Percentiles rank a stretch among this genome's conserved stretches.
phyloP scores from a whole-genome alignment of 441 rosid species.

The Aquilaria agallochum region DNA sequence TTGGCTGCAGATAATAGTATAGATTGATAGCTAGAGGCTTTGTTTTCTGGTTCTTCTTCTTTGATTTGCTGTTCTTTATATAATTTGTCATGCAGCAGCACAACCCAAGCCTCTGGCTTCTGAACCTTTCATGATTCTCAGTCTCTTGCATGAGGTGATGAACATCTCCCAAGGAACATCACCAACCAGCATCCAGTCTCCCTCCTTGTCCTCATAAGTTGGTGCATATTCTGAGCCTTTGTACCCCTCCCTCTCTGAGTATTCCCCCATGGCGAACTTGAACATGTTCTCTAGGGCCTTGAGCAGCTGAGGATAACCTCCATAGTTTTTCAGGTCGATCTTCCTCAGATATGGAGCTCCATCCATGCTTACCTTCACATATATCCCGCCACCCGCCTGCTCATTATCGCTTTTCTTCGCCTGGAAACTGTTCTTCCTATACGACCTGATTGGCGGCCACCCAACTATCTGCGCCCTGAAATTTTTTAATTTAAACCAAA shows the following conservation, averaged over 20 bases:
- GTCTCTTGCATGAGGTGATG: constrained; percentile 60
- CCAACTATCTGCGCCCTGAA: constrained; percentile 80
- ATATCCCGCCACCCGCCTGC: constrained; percentile 34
- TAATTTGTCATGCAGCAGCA: constrained; percentile 26
- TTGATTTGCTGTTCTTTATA: constrained; percentile 5
- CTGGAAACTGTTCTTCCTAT: constrained; percentile 60
- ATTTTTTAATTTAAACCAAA: constrained; percentile 5
- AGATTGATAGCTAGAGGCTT: too few relatives aligned
- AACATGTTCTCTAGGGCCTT: constrained; percentile 74
- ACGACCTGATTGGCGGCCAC: constrained; percentile 86
- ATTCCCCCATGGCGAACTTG: constrained; percentile 62
- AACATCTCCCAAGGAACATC: constrained; percentile 38
- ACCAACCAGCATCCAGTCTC: constrained; percentile 96
- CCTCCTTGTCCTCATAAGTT: constrained; percentile 88
- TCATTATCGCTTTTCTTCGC: constrained; percentile 52
- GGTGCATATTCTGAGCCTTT: constrained; percentile 77
- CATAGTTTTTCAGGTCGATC: constrained; percentile 66
- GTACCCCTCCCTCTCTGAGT: constrained; percentile 80
- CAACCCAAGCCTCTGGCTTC: constrained; percentile 49
- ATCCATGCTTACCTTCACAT: constrained; percentile 87
- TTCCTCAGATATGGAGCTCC: constrained; percentile 93
- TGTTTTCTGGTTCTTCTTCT: constrained; percentile 2
- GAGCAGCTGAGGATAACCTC: constrained; percentile 55
- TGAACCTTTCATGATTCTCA: constrained; percentile 73
- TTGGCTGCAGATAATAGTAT: too few relatives aligned